phyloP scores from a whole-genome alignment of 2,329 filamentous ascomycete genomes.

The Fusarium temperatum region DNA sequence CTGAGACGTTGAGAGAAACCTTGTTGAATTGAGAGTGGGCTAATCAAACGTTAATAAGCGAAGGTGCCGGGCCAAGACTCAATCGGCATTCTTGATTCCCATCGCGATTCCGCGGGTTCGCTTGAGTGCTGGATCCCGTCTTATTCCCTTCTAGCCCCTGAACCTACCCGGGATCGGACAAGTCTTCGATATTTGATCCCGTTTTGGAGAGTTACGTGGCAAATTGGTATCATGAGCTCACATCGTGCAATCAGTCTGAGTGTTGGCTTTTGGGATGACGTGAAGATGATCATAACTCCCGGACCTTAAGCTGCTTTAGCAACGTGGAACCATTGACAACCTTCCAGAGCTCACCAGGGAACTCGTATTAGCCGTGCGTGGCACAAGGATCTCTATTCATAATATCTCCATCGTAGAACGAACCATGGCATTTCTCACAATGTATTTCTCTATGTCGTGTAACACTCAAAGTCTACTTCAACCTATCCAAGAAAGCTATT shows the following conservation, averaged over 20 bases:
- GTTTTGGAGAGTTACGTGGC: background rate
- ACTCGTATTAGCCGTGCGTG: no score
- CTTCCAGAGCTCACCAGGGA: no score
- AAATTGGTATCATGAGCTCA: no score
- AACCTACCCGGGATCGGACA: background rate
- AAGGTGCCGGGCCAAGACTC: background rate
- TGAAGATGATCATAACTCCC: no score
- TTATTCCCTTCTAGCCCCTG: background rate
- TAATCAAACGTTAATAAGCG: background rate
- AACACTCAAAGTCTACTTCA: background rate
- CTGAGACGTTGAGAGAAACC: background rate
- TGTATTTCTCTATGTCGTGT: no score
- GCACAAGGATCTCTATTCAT: fast-evolving
- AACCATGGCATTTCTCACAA: fast-evolving
- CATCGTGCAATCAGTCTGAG: no score
- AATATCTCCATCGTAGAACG: no score
- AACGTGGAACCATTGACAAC: no score
- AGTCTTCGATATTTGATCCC: fast-evolving
- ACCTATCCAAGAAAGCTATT: background rate
- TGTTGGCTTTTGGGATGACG: no score
- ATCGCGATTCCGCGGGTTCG: background rate
- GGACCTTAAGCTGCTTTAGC: no score
- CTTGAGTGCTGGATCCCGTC: fast-evolving
- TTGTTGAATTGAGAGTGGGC: background rate
- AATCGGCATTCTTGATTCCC: background rate